phyloP scores from a whole-genome alignment of 2,329 filamentous ascomycete genomes.

The Chaetomiaceae sp. region DNA sequence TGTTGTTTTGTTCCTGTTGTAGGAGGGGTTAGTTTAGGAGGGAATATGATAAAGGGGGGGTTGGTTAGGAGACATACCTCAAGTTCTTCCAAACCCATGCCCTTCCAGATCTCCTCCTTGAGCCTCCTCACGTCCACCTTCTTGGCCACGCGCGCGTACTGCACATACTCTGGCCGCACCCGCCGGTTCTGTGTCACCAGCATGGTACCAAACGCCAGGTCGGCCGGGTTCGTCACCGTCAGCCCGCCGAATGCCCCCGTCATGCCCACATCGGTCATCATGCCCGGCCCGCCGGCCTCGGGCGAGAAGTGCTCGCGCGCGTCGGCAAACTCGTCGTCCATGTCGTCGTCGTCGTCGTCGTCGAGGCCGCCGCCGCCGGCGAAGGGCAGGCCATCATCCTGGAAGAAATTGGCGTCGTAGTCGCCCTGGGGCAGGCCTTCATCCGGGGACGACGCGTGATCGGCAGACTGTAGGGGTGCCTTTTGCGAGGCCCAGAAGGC shows the following conservation, averaged over 20 bases:
- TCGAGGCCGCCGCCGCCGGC: constrained; percentile 49
- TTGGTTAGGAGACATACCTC: constrained; percentile 39
- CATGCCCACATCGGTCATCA: constrained; percentile 47
- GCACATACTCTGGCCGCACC: constrained; percentile 63
- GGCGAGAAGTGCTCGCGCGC: constrained; percentile 76
- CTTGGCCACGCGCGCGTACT: constrained; percentile 66
- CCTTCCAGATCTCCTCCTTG: constrained; percentile 68
- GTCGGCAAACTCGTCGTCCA: constrained; percentile 69
- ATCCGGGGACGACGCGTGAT: constrained; percentile 19
- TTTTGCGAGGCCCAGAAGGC: constrained; percentile 86
- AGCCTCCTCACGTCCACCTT: constrained; percentile 65
- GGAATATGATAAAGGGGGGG: not conserved
- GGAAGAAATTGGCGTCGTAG: constrained; percentile 97
- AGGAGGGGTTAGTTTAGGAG: not conserved
- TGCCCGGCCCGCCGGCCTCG: constrained; percentile 39
- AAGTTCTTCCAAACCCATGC: constrained; percentile 54
- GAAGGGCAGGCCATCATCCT: constrained; percentile 74
- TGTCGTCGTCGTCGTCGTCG: constrained; percentile 60
- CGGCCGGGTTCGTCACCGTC: constrained; percentile 41
- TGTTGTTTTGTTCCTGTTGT: not conserved
- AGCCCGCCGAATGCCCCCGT: constrained; percentile 43
- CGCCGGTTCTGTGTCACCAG: constrained; percentile 62
- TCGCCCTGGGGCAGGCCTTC: constrained; percentile 66
- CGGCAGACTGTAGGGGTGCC: constrained; percentile 42
- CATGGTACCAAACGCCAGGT: constrained; percentile 58